Base-by-base conservation (phyloP, 768 basidiomycete species). In the Serendipita sp. region DNA sequence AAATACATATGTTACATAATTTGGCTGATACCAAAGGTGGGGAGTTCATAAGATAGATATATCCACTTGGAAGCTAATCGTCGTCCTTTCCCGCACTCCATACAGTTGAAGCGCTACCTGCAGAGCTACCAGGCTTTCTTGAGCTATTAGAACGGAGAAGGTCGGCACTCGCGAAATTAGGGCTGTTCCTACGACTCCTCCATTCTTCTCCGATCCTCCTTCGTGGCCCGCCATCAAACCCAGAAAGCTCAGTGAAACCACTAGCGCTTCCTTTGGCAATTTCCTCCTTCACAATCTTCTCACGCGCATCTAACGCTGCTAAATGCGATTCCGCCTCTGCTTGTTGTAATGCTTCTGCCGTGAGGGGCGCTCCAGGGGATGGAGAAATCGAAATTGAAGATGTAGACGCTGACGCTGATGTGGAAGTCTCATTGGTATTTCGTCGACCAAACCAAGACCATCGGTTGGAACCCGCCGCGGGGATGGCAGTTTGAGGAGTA, bases 281-380 rank as follows among this genome's bases (percentile, higher is more conserved):
- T 69, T 90, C 88, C 3, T 78, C 82, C 62, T 84, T 83, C 44
- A 89, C 75, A 60, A 74, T 76, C 34, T 82, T 81, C 69, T 95
- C 90, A 61, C 85, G 83, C 20, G 83, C 84, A 70, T 93, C 90
- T 26, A 91, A 75, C n/a, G 81, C 83, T 7, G 84, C 85, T 20
- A 94, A 75, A 2, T 82, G 79, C 66, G 82, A 85, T 71, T 86
- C 81, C 1, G 86, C 90, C 71, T 90, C 85, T 1, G 81, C 86
- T 63, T 84, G 88, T 71, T 85, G 84, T 63, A 91, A 75, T 2
- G 86, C 85, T 68, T 88, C 86, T 66, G 83, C 79, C 3, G 88
- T 87, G 50, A 90, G 76, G 68, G 77, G 77, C 31, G 78, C 72
- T 30, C 67, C 70, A 16, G 74, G 70, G 50, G 62, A 64, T 30